Base-by-base conservation (phyloP, 176 grass and related monocot species). In the Urochloa ruziziensis region DNA sequence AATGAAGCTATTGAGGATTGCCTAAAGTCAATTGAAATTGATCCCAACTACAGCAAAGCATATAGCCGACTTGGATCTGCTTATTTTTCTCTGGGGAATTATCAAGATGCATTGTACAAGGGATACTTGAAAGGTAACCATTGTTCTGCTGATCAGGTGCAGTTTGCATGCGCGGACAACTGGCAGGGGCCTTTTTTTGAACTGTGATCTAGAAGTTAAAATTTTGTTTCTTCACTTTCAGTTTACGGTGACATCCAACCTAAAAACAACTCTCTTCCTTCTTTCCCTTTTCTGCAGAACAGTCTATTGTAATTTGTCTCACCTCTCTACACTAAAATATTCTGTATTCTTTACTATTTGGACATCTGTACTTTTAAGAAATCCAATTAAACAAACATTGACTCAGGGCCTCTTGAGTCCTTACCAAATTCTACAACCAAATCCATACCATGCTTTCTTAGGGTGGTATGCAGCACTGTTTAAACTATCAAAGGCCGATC, bases 21-120 rank as follows among this genome's bases (percentile, higher is more conserved):
- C 62, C 48, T 90, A 80, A 97, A 86, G 85, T 89, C 91, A 39
- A 97, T 92, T 72, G 85, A 97, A 70, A 97, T 97, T 64, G 94
- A 97, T 75, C 87, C 87, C 23, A 82, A 69, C 56, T 94, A 97
- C 66, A 86, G 89, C 75, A 94, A 89, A 75, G 88, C 88, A 23
- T 89, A 89, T 70, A 81, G 82, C 63, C 82, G 88, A 36, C 88
- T 89, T 81, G 88, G 88, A 70, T 89, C 88, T 77, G 88, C 82
- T 89, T 89, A 81, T 85, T 89, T 85, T 35, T 62, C 88, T 53
- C 21, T 89, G 34, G 88, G 88, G 35, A 89, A 89, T 70, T 89
- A 70, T 75, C 82, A 81, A 17, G 88, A 89, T 81, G 88, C 88
- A 43, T 75, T 89, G 52, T 75, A 85, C 18, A 77, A 89, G 71